Evolutionary conservation across 2,329 filamentous ascomycete genomes (phyloP).

Genomic region (Exophiala alcalophila): DNA sequence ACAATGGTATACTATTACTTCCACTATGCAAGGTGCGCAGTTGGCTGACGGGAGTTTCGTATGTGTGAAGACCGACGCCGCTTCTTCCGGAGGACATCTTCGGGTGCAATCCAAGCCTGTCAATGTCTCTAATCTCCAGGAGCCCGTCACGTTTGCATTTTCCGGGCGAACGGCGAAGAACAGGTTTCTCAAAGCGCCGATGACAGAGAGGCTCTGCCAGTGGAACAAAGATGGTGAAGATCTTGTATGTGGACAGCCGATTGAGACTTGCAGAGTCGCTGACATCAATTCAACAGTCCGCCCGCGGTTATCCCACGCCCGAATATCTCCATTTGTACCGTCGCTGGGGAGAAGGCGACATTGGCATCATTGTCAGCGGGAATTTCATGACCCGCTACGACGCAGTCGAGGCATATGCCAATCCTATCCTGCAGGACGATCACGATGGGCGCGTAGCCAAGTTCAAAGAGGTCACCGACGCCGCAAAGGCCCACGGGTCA

Average conservation of each 20-base stretch:
- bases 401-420: slow-evolving; percentile 56
- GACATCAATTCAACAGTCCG: slow-evolving; percentile 42
- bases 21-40: no score
- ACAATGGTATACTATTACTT: slow-evolving; percentile 1
- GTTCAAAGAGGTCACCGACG: slow-evolving; percentile 57
- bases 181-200: slow-evolving; percentile 64
- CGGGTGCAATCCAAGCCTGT: slow-evolving; percentile 16
- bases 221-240: slow-evolving; percentile 47
- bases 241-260: slow-evolving; percentile 11
- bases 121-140: slow-evolving; percentile 43
- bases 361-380: slow-evolving; percentile 60
- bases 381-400: slow-evolving; percentile 65
- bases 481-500: slow-evolving; percentile 56
- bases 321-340: slow-evolving; percentile 58
- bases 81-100: slow-evolving; percentile 10
- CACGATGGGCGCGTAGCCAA: slow-evolving; percentile 56
- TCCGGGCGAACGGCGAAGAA: slow-evolving; percentile 59
- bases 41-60: no score
- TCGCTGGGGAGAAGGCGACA: slow-evolving; percentile 59
- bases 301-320: slow-evolving; percentile 53
- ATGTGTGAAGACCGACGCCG: slow-evolving; percentile 7
- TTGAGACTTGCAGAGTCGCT: neutral
- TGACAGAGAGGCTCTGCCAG: slow-evolving; percentile 62
- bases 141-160: slow-evolving; percentile 51
- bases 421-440: slow-evolving; percentile 57